These are phyloP conservation scores for Westerdykella aurantiaca DNA, from an alignment of 2,329 filamentous ascomycete species.

Conservation along the genomic window DNA sequence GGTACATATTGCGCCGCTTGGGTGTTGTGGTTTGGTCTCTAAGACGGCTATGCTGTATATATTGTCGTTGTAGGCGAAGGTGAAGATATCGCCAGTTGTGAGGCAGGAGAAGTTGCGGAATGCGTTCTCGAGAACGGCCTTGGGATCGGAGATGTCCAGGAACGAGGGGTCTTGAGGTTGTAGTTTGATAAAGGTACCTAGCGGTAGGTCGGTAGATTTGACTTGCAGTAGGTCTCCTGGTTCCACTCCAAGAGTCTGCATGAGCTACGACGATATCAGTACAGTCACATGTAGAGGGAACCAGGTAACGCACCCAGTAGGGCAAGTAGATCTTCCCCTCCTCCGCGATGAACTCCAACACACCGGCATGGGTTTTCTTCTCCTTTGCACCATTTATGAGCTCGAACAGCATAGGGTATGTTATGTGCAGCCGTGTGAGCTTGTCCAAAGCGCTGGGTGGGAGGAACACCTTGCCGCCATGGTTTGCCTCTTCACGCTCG, in stretches of 20 bases:
- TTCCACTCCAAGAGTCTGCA: slow-evolving; percentile 84
- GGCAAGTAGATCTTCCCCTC: slow-evolving; percentile 95
- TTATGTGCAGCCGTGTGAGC: slow-evolving; percentile 89
- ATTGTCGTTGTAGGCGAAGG: slow-evolving; percentile 93
- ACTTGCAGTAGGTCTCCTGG: slow-evolving; percentile 92
- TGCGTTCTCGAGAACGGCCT: slow-evolving; percentile 92
- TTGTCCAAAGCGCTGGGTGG: slow-evolving; percentile 96
- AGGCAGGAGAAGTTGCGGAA: slow-evolving; percentile 94
- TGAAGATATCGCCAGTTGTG: slow-evolving; percentile 90
- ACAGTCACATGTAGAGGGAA: background rate
- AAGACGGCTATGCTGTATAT: slow-evolving; percentile 89
- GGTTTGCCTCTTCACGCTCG: slow-evolving; percentile 84
- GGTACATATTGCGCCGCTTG: slow-evolving; percentile 81
- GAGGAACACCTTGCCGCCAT: slow-evolving; percentile 95
- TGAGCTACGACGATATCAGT: slow-evolving; percentile 59
- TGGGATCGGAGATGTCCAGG: slow-evolving; percentile 94
- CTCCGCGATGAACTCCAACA: slow-evolving; percentile 94
- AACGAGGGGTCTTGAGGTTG: slow-evolving; percentile 91
- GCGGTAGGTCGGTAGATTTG: slow-evolving; percentile 86
- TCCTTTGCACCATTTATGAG: slow-evolving; percentile 89
- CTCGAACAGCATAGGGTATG: slow-evolving; percentile 96
- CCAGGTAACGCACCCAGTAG: slow-evolving; percentile 65
- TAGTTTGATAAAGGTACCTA: slow-evolving; percentile 89
- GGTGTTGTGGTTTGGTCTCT: slow-evolving; percentile 82
- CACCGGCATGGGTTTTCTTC: slow-evolving; percentile 83